phyloP scores from a whole-genome alignment of 108 stramenopile species.

The Skeletonema menzelii region DNA sequence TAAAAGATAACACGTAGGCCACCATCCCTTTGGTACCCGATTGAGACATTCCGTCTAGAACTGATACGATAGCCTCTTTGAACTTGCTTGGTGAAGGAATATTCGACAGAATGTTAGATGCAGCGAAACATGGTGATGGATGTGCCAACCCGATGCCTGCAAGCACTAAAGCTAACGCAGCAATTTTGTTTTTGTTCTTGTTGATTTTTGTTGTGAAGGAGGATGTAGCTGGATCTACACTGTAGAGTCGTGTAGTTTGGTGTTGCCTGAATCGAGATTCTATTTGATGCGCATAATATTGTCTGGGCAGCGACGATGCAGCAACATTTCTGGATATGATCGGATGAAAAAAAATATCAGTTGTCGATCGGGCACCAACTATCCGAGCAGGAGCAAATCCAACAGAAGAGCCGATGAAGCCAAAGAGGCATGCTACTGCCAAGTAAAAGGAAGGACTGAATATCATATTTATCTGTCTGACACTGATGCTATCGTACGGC shows the following conservation, averaged over 20 bases:
- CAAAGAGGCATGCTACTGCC: background rate
- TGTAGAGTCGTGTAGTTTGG: background rate
- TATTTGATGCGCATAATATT: background rate
- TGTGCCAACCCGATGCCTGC: background rate
- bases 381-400: background rate
- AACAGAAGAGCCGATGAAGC: background rate
- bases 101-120: background rate
- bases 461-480: background rate
- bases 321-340: no score
- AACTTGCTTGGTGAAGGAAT: constrained; percentile 15
- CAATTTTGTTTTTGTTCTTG: background rate
- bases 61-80: background rate
- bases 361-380: background rate
- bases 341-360: no score
- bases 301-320: no score
- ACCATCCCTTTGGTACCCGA: constrained; percentile 42
- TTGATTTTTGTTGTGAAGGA: background rate
- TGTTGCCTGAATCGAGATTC: no score
- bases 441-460: background rate
- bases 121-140: constrained; percentile 22
- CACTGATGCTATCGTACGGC: no score
- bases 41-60: constrained; percentile 19
- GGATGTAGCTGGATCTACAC: background rate
- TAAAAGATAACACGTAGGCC: constrained; percentile 37
- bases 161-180: background rate